Evolutionary conservation across 371 early-diverging fungal species (phyloP).

Genomic region (Synchytrium microbalum): DNA sequence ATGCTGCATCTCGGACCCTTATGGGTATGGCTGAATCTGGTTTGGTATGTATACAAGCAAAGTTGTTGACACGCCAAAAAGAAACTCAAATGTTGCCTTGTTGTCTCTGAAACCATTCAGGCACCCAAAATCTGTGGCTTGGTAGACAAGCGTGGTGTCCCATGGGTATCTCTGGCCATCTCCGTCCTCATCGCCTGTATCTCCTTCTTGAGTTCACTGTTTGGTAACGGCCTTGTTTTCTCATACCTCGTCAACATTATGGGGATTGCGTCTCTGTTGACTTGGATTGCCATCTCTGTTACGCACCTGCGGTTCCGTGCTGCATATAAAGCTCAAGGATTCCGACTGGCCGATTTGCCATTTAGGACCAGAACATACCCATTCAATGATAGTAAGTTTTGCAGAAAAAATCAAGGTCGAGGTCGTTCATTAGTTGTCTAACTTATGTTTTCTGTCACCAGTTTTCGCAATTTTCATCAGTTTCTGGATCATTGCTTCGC

Average conservation of each 20-base stretch:
- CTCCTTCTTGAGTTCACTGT: slow-evolving; percentile 33
- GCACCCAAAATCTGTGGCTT: slow-evolving; percentile 35
- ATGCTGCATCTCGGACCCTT: slow-evolving; percentile 60
- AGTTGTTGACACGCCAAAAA: no score
- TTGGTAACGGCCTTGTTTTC: slow-evolving; percentile 56
- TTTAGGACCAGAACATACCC: slow-evolving; percentile 62
- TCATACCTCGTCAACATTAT: slow-evolving; percentile 60
- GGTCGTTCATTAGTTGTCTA: no score
- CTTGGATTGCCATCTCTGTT: slow-evolving; percentile 63
- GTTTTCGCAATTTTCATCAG: slow-evolving; percentile 20
- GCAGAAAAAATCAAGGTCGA: no score
- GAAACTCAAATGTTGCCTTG: no score
- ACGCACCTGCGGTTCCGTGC: slow-evolving; percentile 72
- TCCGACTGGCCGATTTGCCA: slow-evolving; percentile 55
- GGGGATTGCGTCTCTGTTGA: slow-evolving; percentile 59
- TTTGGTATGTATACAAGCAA: no score
- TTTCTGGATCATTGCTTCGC: slow-evolving; percentile 18
- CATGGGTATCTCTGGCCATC: slow-evolving; percentile 44
- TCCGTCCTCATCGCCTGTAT: slow-evolving; percentile 52
- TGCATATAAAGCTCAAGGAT: slow-evolving; percentile 67
- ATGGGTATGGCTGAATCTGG: slow-evolving; percentile 53
- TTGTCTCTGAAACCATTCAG: no score
- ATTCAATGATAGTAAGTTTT: slow-evolving; percentile 43
- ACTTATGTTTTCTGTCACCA: no score
- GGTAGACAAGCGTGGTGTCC: slow-evolving; percentile 50